phyloP scores from a whole-genome alignment of 2,329 filamentous ascomycete species.

The Claviceps arundinis region DNA sequence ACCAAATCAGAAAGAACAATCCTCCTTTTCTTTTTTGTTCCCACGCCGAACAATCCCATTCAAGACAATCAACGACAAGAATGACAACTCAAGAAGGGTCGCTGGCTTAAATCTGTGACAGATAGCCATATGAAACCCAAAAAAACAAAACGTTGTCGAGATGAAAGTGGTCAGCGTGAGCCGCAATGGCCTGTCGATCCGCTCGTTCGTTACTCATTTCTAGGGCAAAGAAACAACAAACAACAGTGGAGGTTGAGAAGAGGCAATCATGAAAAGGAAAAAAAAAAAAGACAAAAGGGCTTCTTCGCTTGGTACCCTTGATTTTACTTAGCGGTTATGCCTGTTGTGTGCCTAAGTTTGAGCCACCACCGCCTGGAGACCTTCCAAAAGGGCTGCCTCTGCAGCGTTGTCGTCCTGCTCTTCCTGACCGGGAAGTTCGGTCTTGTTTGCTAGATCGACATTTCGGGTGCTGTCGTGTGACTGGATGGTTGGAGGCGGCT shows the following conservation, averaged over 20 bases:
- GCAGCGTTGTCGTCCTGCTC: conserved; percentile 19
- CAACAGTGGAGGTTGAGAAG: too few species aligned
- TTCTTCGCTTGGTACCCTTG: background rate
- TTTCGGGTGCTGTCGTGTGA: conserved; percentile 12
- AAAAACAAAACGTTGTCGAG: background rate
- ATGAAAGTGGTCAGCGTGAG: background rate
- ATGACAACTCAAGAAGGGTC: background rate
- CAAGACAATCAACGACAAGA: background rate
- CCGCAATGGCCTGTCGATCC: too few species aligned
- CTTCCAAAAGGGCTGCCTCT: conserved; percentile 21
- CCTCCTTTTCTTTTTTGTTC: background rate
- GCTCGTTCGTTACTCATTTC: background rate
- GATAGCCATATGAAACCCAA: background rate
- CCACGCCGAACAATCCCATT: background rate
- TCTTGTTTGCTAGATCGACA: conserved; percentile 12
- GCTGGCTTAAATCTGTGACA: too few species aligned
- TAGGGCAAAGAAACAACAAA: background rate
- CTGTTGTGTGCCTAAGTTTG: conserved; percentile 5
- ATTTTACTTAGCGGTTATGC: too few species aligned
- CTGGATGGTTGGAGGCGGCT: conserved; percentile 5
- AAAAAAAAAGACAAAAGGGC: background rate
- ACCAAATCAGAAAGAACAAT: too few species aligned
- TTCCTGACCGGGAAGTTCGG: conserved; percentile 9
- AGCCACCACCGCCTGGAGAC: conserved; percentile 22
- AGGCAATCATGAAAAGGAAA: background rate